Conservation (phyloP, 148 eudicot genomes). For the Diospyros lotus region DNA sequence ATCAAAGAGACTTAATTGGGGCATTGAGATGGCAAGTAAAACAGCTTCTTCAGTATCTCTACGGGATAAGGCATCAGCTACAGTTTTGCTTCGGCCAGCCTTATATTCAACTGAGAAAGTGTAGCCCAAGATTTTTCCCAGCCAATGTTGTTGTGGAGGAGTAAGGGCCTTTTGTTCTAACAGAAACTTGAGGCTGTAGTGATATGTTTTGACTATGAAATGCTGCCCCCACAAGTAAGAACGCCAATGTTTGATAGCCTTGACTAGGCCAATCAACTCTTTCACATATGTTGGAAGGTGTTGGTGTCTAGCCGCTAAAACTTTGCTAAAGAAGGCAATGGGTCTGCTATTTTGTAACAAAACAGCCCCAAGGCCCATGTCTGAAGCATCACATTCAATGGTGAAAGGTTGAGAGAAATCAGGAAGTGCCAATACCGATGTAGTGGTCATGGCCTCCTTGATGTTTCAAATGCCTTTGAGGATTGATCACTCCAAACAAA, state of each 20-base stretch:
- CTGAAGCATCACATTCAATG: not conserved
- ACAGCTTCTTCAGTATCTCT: too few relatives aligned
- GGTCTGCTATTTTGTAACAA: not conserved
- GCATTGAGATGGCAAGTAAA: too few relatives aligned
- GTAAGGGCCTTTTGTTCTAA: not conserved
- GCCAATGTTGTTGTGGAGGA: not conserved
- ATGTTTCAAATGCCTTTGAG: not conserved
- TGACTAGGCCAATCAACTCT: not conserved
- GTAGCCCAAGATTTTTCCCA: too few relatives aligned
- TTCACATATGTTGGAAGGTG: not conserved
- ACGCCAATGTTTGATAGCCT: not conserved
- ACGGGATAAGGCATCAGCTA: too few relatives aligned
- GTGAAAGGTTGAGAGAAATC: not conserved
- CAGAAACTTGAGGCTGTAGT: not conserved
- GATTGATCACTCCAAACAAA: not conserved
- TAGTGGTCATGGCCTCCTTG: not conserved
- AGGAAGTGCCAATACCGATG: not conserved
- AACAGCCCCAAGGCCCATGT: not conserved
- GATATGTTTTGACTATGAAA: not conserved
- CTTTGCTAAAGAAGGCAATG: not conserved
- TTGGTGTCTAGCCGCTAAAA: not conserved
- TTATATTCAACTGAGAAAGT: too few relatives aligned
- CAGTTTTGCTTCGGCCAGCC: too few relatives aligned
- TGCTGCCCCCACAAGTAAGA: not conserved
- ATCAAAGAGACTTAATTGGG: too few relatives aligned